Base-by-base conservation (phyloP, 306 rosid species). In the Cotoneaster glaucophyllus region DNA sequence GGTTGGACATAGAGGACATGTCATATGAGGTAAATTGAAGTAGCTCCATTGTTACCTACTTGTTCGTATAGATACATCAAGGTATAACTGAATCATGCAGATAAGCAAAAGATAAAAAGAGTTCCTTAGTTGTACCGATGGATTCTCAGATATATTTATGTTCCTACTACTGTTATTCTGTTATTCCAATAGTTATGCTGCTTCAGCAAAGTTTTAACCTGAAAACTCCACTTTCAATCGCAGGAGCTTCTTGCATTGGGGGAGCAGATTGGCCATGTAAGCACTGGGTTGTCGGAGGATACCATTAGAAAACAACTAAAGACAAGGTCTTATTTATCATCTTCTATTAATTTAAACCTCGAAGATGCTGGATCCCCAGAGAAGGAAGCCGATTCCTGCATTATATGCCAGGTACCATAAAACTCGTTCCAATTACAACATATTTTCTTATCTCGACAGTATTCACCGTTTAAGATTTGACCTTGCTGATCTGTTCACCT, bases 211-310 rank as follows among this genome's bases (percentile, higher is more conserved):
- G 4, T 54, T 84, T 37, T 58, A 69, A 77, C 69, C 74, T 82
- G 74, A 57, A 63, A 79, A 62, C 79, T 50, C 43, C 73, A 79
- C 56, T 54, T 64, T 14, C 61, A 26, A 26, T 22, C 53, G 39
- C 87, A 96, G 99, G 99, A 96, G 67, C 98, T 96, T 84, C 98
- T 96, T 78, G 98, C 96, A 52, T 75, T 96, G 82, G 99, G 97
- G 61, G 99, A 96, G 85, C 88, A 90, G 70, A 96, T 96, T 62
- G 99, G 99, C 67, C 87, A 81, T 45, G 99, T 96, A 66, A 90
- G 76, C 89, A 93, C 93, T 1, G 98, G 99, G 68, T 79, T 96
- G 63, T 75, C 98, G 0, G 93, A 96, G 89, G 96, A 92, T 73
- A 69, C 78, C 63, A 88, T 96, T 41, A 78, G 41, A 7, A 62